Percentiles rank a stretch among this genome's conserved stretches.
These are phyloP conservation scores for Mortierella sp. DNA, from an alignment of 371 early-diverging fungal species.

Conservation along the genomic window DNA sequence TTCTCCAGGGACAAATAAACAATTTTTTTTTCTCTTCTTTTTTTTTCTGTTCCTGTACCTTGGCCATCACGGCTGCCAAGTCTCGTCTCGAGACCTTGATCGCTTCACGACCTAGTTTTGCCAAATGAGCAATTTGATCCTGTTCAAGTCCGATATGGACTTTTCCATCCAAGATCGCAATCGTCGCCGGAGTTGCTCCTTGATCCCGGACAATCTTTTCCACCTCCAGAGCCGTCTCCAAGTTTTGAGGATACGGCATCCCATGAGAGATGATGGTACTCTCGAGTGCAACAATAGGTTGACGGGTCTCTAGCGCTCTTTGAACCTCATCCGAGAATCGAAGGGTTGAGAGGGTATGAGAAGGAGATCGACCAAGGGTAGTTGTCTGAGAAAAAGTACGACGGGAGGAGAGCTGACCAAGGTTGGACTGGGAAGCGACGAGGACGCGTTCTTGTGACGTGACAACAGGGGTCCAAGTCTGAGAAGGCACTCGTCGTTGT, in stretches of 20 bases:
- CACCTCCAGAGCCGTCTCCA: constrained; percentile 82
- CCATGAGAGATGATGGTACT: constrained; percentile 96
- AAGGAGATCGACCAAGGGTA: neutral
- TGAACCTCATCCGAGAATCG: constrained; percentile 55
- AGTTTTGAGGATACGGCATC: constrained; percentile 95
- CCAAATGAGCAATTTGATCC: constrained; percentile 72
- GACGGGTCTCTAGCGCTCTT: constrained; percentile 66
- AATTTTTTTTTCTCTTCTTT: no score
- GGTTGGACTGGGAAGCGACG: neutral
- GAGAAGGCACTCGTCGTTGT: neutral
- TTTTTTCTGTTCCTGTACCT: constrained; percentile 47
- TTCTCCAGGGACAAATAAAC: neutral
- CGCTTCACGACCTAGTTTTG: constrained; percentile 67
- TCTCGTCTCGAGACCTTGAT: constrained; percentile 89
- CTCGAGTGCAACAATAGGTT: constrained; percentile 93
- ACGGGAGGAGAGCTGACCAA: neutral
- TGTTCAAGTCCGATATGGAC: constrained; percentile 69
- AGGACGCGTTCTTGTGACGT: neutral
- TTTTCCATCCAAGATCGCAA: constrained; percentile 88
- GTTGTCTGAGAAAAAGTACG: neutral
- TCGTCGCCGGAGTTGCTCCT: constrained; percentile 89
- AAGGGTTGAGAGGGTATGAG: constrained; percentile 2
- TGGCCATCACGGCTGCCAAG: constrained; percentile 76
- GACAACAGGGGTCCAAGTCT: neutral
- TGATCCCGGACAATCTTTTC: constrained; percentile 77